A percentile compares a stretch with the other conserved stretches of the same genome.
phyloP scores from a whole-genome alignment of 1,284 basidiomycete species.

The Papiliotrema laurentii region DNA sequence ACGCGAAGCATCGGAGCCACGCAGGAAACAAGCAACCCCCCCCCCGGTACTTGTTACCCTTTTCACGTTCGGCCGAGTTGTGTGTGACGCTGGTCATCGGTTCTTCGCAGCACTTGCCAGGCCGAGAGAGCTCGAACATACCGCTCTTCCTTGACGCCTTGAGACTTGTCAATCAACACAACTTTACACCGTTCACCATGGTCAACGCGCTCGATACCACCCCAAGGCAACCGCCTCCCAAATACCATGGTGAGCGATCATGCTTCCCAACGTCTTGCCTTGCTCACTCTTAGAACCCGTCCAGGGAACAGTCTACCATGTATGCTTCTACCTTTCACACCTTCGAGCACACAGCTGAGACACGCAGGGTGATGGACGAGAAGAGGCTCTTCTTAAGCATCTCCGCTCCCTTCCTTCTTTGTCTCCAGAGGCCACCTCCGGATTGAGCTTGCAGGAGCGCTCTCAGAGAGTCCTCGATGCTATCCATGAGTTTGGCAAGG shows the following conservation, averaged over 20 bases:
- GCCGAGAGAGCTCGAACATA: no score
- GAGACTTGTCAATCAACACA: no score
- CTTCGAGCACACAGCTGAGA: not conserved
- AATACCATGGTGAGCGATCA: slow-evolving; percentile 31
- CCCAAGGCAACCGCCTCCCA: slow-evolving; percentile 15
- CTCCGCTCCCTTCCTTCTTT: slow-evolving; percentile 24
- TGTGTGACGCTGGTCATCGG: no score
- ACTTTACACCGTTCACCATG: not conserved
- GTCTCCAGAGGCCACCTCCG: slow-evolving; percentile 11
- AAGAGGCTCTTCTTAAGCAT: slow-evolving; percentile 33
- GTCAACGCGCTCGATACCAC: not conserved
- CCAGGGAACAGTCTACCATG: slow-evolving; percentile 38
- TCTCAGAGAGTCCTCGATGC: slow-evolving; percentile 37
- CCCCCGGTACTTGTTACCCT: no score
- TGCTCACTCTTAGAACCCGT: slow-evolving; percentile 25
- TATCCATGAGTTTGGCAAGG: slow-evolving; percentile 39
- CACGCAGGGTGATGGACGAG: slow-evolving; percentile 33
- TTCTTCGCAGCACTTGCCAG: no score
- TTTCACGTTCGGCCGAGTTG: no score
- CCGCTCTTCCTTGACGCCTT: no score
- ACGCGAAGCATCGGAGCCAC: no score
- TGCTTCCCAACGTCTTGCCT: slow-evolving; percentile 1
- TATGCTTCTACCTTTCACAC: slow-evolving; percentile 8
- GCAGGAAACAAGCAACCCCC: no score
- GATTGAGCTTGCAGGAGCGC: slow-evolving; percentile 21